Evolutionary conservation across 352 stramenopile species (phyloP), one percentile per base, ranked within the genome.

Genomic region (Thraustotheca clavata): DNA sequence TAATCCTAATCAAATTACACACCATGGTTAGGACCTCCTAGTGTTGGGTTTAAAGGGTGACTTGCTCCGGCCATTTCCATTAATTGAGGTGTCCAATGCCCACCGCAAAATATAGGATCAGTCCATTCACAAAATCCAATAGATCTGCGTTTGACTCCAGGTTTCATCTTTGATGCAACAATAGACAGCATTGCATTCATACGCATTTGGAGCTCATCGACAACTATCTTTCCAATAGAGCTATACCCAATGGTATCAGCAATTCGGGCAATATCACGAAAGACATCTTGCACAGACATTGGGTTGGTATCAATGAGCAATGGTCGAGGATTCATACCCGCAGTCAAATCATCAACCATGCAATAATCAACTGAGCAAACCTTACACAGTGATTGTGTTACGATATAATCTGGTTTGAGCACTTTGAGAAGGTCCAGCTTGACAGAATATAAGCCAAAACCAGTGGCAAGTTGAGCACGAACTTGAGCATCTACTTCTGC

Each of bases 21-120:
- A 59, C 55, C 55, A 32, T 60, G 16, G 1, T 18, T 9, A 26
- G 16, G 41, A 16, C 48, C 59, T 24, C 41, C 2, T 2, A 24
- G 35, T 24, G 59, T 60, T 16, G n/a, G 2, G 27, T 66, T 66
- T 11, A 66, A 31, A 8, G 38, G 59, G 41, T 66, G 59, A 20
- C 32, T 18, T 3, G 41, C 59, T 11, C 59, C 59, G 16, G 59
- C 59, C 59, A 55, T 60, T 24, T 66, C 41, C 24, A 66, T 66
- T 9, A 66, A 12, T 47, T 66, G 59, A 18, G 59, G 59, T n/a
- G 59, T 66, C 59, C 59, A 66, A 29, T 66, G 59, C 8, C 59
- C 59, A 29, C 52, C 52, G 35, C 52, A 61, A 27, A 61, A 61
- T 35, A 61, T 55, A 14, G 52, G 52, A 20, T 61, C 52, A 3